Evolutionary conservation across 2,329 filamentous ascomycete genomes (phyloP).

Genomic region (Cadophora sp.): DNA sequence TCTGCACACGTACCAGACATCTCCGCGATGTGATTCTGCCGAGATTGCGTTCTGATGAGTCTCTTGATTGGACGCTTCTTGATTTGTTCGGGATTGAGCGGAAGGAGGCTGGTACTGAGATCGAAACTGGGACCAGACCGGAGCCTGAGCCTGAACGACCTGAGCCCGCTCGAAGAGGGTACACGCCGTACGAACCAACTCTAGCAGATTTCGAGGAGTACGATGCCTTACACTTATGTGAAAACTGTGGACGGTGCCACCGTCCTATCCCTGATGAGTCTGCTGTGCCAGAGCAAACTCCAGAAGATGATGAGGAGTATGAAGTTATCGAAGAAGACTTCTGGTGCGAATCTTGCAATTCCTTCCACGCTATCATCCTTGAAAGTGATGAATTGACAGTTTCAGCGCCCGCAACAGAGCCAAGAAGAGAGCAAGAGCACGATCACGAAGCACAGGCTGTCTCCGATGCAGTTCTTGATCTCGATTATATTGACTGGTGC

Average conservation of each 20-base stretch:
- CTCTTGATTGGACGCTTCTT: background rate
- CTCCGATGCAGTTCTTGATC: background rate
- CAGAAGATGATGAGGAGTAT: background rate
- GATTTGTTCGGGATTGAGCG: background rate
- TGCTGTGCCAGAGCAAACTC: background rate
- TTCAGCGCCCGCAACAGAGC: background rate
- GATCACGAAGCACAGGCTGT: background rate
- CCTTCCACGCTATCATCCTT: background rate
- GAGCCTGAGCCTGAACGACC: too few relatives aligned
- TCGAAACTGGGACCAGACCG: background rate
- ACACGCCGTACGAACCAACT: background rate
- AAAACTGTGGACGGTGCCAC: background rate
- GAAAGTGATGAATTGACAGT: background rate
- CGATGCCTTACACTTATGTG: background rate
- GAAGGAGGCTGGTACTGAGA: background rate
- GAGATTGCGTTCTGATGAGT: background rate
- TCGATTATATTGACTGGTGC: background rate
- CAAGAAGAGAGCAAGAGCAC: background rate
- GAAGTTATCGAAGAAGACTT: background rate
- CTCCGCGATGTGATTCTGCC: background rate
- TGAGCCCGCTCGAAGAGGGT: background rate
- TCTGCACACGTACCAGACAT: background rate
- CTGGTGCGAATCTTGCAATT: background rate
- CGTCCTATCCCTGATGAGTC: background rate
- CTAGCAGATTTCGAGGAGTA: background rate